Evolutionary conservation across 495 filamentous ascomycete species (phyloP).

Genomic region (Bacidia gigantensis): DNA sequence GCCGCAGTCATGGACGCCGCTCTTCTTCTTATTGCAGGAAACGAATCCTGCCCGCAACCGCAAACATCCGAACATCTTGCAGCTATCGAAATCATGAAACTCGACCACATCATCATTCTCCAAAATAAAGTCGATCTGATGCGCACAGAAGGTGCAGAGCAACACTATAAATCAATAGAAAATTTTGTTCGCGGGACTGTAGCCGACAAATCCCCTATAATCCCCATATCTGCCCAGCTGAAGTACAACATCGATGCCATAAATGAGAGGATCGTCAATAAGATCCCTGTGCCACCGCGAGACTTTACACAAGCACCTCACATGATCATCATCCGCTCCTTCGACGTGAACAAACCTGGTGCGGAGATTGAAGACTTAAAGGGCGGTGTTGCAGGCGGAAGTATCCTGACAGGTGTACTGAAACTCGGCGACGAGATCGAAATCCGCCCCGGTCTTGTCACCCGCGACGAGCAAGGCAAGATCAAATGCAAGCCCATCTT

Average conservation of each 20-base stretch:
- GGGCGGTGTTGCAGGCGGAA: constrained; percentile 95
- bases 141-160: constrained; percentile 78
- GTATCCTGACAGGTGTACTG: constrained; percentile 87
- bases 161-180: constrained; percentile 88
- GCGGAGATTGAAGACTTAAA: constrained; percentile 99
- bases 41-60: constrained; percentile 97
- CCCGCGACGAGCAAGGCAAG: constrained; percentile 80
- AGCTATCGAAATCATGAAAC: constrained; percentile 98
- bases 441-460: constrained; percentile 90
- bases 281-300: constrained; percentile 78
- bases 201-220: constrained; percentile 88
- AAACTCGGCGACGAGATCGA: constrained; percentile 97
- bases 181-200: constrained; percentile 97
- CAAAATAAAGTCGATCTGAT: constrained; percentile 99
- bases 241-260: constrained; percentile 99
- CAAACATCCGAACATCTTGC: constrained; percentile 97
- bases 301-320: constrained; percentile 84
- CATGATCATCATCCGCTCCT: constrained; percentile 98
- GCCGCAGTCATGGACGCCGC: constrained; percentile 99
- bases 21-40: constrained; percentile 89
- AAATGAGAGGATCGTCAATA: constrained; percentile 83
- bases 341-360: constrained; percentile 99
- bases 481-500: constrained; percentile 95
- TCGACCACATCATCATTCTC: constrained; percentile 95
- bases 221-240: constrained; percentile 94